Percentiles rank a stretch among this genome's conserved stretches.
These are phyloP conservation scores for Sugiyamaella paludigena DNA, from an alignment of 1,139 yeast species.

Conservation along the genomic window DNA sequence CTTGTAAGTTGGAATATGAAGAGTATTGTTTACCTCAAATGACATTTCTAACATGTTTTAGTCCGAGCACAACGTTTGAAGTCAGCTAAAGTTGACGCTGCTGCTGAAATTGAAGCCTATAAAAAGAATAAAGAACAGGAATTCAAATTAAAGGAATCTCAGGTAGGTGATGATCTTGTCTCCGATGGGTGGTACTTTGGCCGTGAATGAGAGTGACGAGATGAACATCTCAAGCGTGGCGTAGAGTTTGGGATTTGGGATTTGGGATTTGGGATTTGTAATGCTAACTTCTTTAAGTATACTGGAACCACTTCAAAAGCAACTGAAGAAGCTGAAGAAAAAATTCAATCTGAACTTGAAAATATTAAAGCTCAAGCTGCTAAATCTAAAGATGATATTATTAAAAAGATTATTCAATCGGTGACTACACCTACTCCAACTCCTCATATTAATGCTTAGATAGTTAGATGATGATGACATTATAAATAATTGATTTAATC, in stretches of 20 bases:
- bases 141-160: conserved; percentile 62
- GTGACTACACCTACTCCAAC: conserved; percentile 77
- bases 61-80: conserved; percentile 84
- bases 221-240: too few species aligned
- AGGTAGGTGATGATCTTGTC: conserved; percentile 21
- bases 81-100: conserved; percentile 93
- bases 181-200: background rate
- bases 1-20: conserved; percentile 49
- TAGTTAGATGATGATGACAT: background rate
- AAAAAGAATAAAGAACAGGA: conserved; percentile 82
- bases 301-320: conserved; percentile 65
- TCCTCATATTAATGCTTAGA: conserved; percentile 70
- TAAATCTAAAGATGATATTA: conserved; percentile 64
- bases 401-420: conserved; percentile 74
- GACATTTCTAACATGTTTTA: conserved; percentile 17
- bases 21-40: too few species aligned
- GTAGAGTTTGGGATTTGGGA: too few species aligned
- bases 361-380: conserved; percentile 62
- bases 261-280: background rate
- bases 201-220: too few species aligned
- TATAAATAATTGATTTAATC: background rate
- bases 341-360: conserved; percentile 44
- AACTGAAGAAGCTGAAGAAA: conserved; percentile 66
- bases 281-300: conserved; percentile 40
- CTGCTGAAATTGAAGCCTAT: conserved; percentile 82